phyloP scores from a whole-genome alignment of 2,329 filamentous ascomycete genomes.

The Trichophyton simii region DNA sequence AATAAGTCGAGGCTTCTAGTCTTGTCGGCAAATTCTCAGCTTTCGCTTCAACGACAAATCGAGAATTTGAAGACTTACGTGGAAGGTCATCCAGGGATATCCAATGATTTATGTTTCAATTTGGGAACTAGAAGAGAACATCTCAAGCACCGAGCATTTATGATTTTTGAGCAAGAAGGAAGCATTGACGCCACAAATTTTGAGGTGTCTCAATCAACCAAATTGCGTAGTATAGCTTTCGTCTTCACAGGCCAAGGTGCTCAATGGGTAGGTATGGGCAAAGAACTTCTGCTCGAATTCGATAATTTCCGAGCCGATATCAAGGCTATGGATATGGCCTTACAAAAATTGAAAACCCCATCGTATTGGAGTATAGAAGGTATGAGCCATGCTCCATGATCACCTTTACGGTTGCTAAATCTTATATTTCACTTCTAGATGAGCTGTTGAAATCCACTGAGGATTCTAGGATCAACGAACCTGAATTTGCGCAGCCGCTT shows the following conservation, averaged over 20 bases:
- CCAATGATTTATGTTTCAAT: background rate
- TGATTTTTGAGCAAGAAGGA: background rate
- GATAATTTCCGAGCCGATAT: background rate
- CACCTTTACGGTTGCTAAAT: background rate
- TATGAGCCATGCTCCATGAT: background rate
- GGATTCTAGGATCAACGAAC: conserved; percentile 15
- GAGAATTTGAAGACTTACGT: background rate
- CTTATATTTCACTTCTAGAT: background rate
- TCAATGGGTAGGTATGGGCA: conserved; percentile 12
- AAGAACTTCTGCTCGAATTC: background rate
- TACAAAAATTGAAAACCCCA: background rate
- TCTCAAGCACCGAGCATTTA: background rate
- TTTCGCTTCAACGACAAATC: background rate
- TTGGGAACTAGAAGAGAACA: background rate
- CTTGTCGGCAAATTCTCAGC: background rate
- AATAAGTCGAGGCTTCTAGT: background rate
- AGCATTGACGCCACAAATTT: background rate
- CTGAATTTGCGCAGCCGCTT: conserved; percentile 21
- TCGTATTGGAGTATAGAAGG: background rate
- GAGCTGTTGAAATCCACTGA: background rate
- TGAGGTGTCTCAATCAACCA: background rate
- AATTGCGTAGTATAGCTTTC: conserved; percentile 4
- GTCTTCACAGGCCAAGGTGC: conserved; percentile 15
- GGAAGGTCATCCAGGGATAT: background rate
- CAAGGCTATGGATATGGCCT: background rate